Conservation (phyloP, 768 basidiomycete genomes). For the Russula vinacea region DNA sequence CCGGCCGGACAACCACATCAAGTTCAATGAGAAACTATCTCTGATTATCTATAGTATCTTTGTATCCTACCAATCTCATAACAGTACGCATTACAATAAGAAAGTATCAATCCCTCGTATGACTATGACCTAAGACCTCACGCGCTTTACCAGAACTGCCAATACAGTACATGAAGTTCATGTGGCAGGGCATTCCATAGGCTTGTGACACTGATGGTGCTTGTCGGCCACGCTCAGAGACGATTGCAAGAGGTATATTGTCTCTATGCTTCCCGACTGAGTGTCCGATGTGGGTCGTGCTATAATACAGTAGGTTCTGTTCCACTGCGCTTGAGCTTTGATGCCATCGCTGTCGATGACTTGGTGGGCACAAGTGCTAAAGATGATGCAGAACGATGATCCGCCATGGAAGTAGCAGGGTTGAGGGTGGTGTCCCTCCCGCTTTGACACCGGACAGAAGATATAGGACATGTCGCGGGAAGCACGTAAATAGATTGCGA, state of each 20-base stretch:
- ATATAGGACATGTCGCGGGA: conserved; percentile 20
- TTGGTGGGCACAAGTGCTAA: conserved; percentile 10
- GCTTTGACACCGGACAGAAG: conserved; percentile 20
- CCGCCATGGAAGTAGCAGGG: conserved; percentile 24
- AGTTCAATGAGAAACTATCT: too few species aligned
- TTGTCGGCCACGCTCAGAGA: conserved; percentile 17
- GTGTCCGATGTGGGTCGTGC: background rate
- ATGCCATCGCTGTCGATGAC: background rate
- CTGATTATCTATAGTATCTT: too few species aligned
- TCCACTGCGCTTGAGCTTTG: conserved; percentile 14
- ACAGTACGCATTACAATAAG: too few species aligned
- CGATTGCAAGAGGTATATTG: conserved; percentile 22
- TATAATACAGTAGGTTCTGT: conserved; percentile 1
- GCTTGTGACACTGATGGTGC: background rate
- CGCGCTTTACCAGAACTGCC: too few species aligned
- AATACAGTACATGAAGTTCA: too few species aligned
- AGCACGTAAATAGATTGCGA: conserved; percentile 20
- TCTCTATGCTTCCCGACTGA: conserved; percentile 2
- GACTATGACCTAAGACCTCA: too few species aligned
- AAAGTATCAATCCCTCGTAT: too few species aligned
- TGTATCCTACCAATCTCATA: too few species aligned
- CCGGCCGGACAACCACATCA: too few species aligned
- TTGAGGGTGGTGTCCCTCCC: conserved; percentile 13
- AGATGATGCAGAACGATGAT: conserved; percentile 20
- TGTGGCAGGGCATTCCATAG: background rate